A percentile compares a stretch with the other conserved stretches of the same genome.
Evolutionary conservation across 2,329 filamentous ascomycete genomes (phyloP).

Genomic region (Aspergillus floridensis): DNA sequence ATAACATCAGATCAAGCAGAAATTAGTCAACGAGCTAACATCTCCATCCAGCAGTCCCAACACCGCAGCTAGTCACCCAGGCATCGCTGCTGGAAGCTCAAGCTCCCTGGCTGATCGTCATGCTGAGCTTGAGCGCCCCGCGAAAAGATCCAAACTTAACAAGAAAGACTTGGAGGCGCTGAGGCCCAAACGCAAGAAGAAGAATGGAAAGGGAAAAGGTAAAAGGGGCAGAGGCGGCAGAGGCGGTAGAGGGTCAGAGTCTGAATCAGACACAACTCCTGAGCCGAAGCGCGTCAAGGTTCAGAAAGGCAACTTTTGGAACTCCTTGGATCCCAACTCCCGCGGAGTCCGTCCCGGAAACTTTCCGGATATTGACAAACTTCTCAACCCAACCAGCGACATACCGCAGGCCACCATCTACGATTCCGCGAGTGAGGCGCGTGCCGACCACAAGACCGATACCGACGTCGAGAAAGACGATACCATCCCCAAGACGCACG

Average conservation of each 20-base stretch:
- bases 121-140: no score
- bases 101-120: no score
- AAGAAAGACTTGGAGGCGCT: not conserved
- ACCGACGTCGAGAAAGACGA: not conserved
- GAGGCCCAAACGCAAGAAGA: no score
- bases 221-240: not conserved
- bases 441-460: not conserved
- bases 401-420: not conserved
- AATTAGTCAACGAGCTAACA: no score
- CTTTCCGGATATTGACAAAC: not conserved
- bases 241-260: not conserved
- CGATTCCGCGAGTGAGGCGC: not conserved
- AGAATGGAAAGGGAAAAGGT: no score
- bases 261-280: not conserved
- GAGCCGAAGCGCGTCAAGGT: not conserved
- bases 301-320: not conserved
- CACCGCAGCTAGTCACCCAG: no score
- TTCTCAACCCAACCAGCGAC: not conserved
- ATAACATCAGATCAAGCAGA: no score
- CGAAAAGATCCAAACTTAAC: no score
- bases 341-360: not conserved
- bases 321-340: not conserved
- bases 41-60: no score
- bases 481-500: not conserved
- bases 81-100: no score